Conservation (phyloP, 2,329 filamentous ascomycete species). For the Alternaria longipes region DNA sequence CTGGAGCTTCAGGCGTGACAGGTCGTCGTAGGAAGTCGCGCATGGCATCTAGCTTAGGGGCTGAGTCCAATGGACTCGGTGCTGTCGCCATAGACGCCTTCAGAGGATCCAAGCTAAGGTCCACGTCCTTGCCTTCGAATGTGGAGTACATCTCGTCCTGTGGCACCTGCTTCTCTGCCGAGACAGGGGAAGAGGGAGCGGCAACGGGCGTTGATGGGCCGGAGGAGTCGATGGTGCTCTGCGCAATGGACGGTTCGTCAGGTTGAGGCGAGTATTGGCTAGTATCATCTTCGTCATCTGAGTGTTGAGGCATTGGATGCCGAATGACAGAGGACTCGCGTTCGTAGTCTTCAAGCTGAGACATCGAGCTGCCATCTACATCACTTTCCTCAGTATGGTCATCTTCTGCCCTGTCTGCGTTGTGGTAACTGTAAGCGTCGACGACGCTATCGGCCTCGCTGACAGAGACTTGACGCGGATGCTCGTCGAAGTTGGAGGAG, state of each 20-base stretch:
- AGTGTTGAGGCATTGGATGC: conserved; percentile 54
- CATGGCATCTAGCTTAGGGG: conserved; percentile 51
- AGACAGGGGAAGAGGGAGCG: conserved; percentile 35
- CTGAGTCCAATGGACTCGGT: conserved; percentile 42
- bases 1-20: conserved; percentile 60
- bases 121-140: conserved; percentile 62
- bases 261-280: conserved; percentile 64
- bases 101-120: conserved; percentile 64
- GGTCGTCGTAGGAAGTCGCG: conserved; percentile 55
- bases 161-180: conserved; percentile 41
- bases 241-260: conserved; percentile 46
- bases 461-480: conserved; percentile 67
- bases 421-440: conserved; percentile 68
- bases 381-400: conserved; percentile 64
- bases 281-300: conserved; percentile 62
- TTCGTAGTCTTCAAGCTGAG: conserved; percentile 54
- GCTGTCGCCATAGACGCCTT: conserved; percentile 54
- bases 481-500: conserved; percentile 65
- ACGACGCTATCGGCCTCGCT: conserved; percentile 57
- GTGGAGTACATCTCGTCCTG: conserved; percentile 58
- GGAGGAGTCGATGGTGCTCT: conserved; percentile 52
- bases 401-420: conserved; percentile 63
- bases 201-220: conserved; percentile 59
- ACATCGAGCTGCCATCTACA: conserved; percentile 62
- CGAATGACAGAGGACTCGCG: conserved; percentile 65